A percentile compares a stretch with the other conserved stretches of the same genome.
Conservation (phyloP, 2,329 filamentous ascomycete genomes). For the Simplicillium aogashimaense region DNA sequence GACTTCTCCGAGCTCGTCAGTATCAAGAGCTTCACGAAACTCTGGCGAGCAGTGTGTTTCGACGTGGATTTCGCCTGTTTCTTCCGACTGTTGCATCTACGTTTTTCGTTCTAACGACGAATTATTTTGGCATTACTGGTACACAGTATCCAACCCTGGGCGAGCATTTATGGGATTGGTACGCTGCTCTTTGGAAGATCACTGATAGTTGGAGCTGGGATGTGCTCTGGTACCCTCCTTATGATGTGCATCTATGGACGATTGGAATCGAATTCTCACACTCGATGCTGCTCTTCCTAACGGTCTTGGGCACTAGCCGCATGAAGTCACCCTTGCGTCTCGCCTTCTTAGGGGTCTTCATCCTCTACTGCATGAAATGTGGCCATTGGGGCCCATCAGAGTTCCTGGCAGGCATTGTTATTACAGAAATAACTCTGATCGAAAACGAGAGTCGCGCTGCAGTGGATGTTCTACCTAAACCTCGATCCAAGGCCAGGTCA, state of each 20-base stretch:
- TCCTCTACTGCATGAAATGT: conserved; percentile 19
- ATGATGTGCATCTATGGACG: conserved; percentile 44
- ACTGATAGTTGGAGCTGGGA: conserved; percentile 12
- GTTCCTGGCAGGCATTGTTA: conserved; percentile 33
- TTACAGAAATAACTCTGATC: conserved; percentile 32
- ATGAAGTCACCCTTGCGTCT: conserved; percentile 24
- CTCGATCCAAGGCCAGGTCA: conserved; percentile 1
- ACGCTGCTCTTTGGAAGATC: conserved; percentile 11
- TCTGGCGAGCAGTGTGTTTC: conserved; percentile 29
- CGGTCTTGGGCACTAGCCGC: conserved; percentile 27
- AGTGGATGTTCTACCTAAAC: conserved; percentile 4
- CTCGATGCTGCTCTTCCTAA: conserved; percentile 37
- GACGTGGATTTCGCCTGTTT: conserved; percentile 30
- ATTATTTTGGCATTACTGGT: conserved; percentile 25
- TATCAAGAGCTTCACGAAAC: conserved; percentile 31
- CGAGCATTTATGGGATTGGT: conserved; percentile 27
- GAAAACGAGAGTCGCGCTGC: conserved; percentile 14
- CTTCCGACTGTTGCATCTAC: conserved; percentile 31
- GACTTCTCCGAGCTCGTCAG: conserved; percentile 27
- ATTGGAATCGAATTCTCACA: conserved; percentile 41
- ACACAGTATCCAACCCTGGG: conserved; percentile 16
- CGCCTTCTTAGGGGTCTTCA: conserved; percentile 20
- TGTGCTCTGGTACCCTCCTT: conserved; percentile 11
- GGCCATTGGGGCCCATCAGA: conserved; percentile 33
- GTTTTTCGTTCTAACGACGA: conserved; percentile 22